phyloP scores from a whole-genome alignment of 306 rosid genomes.

The Cucurbita ficifolia region DNA sequence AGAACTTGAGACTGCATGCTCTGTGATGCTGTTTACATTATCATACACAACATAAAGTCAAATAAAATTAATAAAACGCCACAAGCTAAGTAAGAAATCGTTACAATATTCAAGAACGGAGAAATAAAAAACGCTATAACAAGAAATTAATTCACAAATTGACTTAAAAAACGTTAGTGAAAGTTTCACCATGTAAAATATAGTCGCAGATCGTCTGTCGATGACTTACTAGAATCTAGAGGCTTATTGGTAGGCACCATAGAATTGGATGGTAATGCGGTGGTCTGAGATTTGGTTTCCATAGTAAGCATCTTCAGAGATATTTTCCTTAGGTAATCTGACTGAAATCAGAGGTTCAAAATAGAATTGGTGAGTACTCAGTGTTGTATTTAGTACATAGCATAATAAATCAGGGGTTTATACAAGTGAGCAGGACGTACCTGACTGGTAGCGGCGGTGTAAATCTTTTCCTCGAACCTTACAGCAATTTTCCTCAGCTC shows the following conservation, averaged over 20 bases:
- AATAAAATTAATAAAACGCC: neutral
- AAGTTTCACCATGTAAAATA: neutral
- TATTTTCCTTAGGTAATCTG: constrained; percentile 25
- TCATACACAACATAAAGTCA: neutral
- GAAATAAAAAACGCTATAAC: neutral
- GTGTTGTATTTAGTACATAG: neutral
- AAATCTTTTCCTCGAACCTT: constrained; percentile 77
- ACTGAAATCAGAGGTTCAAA: constrained; percentile 1
- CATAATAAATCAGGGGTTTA: neutral
- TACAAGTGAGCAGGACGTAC: constrained; percentile 17
- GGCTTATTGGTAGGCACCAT: constrained; percentile 39
- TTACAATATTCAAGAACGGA: neutral
- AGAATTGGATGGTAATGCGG: constrained; percentile 24
- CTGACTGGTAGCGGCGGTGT: constrained; percentile 44
- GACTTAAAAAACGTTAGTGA: neutral
- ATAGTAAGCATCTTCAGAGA: constrained; percentile 37
- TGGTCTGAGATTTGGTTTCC: constrained; percentile 59
- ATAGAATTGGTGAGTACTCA: neutral
- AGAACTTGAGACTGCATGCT: constrained; percentile 39
- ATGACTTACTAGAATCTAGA: constrained; percentile 40
- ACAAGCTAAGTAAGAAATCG: neutral
- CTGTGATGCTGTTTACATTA: constrained; percentile 30
- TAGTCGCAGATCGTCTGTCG: neutral
- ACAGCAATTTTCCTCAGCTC: constrained; percentile 53
- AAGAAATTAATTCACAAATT: neutral